Evolutionary conservation across 1,284 basidiomycete species (phyloP), one percentile per base, ranked within the genome.

Genomic region (Boletellus deceptivus): DNA sequence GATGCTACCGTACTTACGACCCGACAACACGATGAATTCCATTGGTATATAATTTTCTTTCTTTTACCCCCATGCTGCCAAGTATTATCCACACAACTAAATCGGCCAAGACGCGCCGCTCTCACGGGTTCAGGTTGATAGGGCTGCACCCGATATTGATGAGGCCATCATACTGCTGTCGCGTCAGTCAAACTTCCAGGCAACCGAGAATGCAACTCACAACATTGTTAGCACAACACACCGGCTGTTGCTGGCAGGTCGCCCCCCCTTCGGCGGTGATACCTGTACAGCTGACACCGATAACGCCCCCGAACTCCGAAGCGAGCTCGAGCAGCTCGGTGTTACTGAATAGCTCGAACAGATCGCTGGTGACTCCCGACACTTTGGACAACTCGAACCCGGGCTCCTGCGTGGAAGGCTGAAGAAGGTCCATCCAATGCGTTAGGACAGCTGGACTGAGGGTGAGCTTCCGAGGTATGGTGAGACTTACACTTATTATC

Each of bases 101-200:
- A 25, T 25, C 25, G 7, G 9, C 25, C 20, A 39, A 39, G 13
- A 22, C 18, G 18, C n/a, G 0, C 13, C 25, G 7, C 31, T 14
- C 27, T 54, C 41, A 54, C 35, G 52, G 11, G 35, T 17, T 14
- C 18, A 50, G 1, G 10, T n/a, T 38, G 40, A 58, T 4, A 18
- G 56, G 56, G 46, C 14, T 59, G 48, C 57, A 58, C 14, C 57
- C 57, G 5, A 53, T 1, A 4, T 59, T 53, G 50, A 58, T 3
- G 13, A 31, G 11, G 29, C 29, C 13, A 31, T 48, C 54, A 8
- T 17, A 6, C 57, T 58, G 6, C 9, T 3, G 25, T 17, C 8
- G 33, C 4, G 31, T 59, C 27, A 56, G 54, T 37, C 11, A 39
- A 18, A 11, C 14, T 22, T 33, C 13, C 38, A 18, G 40, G 16